Percentiles rank a stretch among this genome's conserved stretches.
Evolutionary conservation across 2,329 filamentous ascomycete species (phyloP).

Genomic region (Penicillium verrucosum): DNA sequence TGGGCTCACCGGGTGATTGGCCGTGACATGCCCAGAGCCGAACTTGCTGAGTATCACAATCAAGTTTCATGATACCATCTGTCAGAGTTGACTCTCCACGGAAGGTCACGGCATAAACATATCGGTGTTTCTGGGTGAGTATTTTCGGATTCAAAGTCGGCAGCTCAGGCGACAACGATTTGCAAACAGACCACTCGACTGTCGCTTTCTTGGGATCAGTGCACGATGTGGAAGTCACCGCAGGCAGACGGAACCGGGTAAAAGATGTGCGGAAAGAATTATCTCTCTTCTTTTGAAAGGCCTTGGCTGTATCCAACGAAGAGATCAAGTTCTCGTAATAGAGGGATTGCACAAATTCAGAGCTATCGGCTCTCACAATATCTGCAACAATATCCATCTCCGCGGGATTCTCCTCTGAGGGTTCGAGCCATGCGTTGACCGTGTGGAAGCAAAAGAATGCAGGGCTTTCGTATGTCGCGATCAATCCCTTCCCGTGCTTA

Average conservation of each 20-base stretch:
- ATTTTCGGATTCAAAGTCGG: slow-evolving; percentile 50
- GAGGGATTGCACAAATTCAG: slow-evolving; percentile 63
- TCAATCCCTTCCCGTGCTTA: slow-evolving; percentile 57
- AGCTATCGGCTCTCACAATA: slow-evolving; percentile 59
- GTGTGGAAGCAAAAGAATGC: slow-evolving; percentile 78
- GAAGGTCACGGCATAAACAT: slow-evolving; percentile 49
- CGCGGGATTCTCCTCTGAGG: slow-evolving; percentile 30
- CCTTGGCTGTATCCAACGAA: slow-evolving; percentile 48
- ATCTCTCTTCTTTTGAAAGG: slow-evolving; percentile 30
- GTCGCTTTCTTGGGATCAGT: slow-evolving; percentile 14
- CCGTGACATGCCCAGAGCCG: slow-evolving; percentile 47
- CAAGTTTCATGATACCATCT: slow-evolving; percentile 54
- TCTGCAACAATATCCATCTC: slow-evolving; percentile 62
- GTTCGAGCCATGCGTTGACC: slow-evolving; percentile 71
- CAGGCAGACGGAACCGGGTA: slow-evolving; percentile 39
- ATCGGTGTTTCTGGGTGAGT: slow-evolving; percentile 47
- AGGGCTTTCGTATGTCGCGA: slow-evolving; percentile 65
- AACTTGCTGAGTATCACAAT: slow-evolving; percentile 43
- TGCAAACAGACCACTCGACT: slow-evolving; percentile 29
- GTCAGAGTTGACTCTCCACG: slow-evolving; percentile 49
- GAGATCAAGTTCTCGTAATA: slow-evolving; percentile 69
- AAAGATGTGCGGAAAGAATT: slow-evolving; percentile 25
- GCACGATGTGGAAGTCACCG: slow-evolving; percentile 25
- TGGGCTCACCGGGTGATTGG: slow-evolving; percentile 54
- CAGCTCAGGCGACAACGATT: slow-evolving; percentile 42